A percentile compares a stretch with the other conserved stretches of the same genome.
Evolutionary conservation across 768 basidiomycete species (phyloP).

Genomic region (Hericium rajendrae): DNA sequence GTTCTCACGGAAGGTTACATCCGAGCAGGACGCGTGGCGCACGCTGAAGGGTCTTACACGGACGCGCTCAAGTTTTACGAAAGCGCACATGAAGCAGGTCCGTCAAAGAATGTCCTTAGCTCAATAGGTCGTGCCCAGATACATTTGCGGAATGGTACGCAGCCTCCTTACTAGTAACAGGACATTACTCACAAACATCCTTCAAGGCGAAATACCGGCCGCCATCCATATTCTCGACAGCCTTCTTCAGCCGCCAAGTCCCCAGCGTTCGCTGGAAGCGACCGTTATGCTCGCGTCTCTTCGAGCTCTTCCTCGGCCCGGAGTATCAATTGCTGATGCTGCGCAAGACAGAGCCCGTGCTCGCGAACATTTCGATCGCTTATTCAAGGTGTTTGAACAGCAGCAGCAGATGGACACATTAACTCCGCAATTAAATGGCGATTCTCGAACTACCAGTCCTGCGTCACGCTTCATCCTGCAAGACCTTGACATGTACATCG

Average conservation of each 20-base stretch:
- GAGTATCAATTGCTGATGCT: constrained; percentile 64
- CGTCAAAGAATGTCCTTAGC: constrained; percentile 67
- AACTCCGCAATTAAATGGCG: constrained; percentile 23
- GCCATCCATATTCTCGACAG: constrained; percentile 82
- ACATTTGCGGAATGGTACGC: constrained; percentile 73
- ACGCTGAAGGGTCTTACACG: constrained; percentile 52
- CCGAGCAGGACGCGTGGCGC: constrained; percentile 71
- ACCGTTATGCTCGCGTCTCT: constrained; percentile 84
- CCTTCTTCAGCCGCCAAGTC: constrained; percentile 55
- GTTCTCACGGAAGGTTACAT: constrained; percentile 83
- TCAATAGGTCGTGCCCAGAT: constrained; percentile 82
- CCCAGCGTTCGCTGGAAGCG: constrained; percentile 69
- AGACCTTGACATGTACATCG: constrained; percentile 84
- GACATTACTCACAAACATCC: not conserved
- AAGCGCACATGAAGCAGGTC: constrained; percentile 48
- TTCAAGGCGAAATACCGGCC: constrained; percentile 65
- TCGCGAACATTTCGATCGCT: constrained; percentile 73
- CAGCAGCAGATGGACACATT: constrained; percentile 40
- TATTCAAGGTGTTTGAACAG: constrained; percentile 50
- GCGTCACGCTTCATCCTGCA: constrained; percentile 36
- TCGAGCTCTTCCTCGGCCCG: constrained; percentile 73
- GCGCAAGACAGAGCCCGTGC: constrained; percentile 64
- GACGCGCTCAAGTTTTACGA: constrained; percentile 69
- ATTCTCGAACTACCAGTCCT: not conserved
- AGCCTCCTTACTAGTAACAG: not conserved